Percentiles rank a stretch among this genome's conserved stretches.
Evolutionary conservation across 495 filamentous ascomycete species (phyloP).

Genomic region (Xylaria castorea): DNA sequence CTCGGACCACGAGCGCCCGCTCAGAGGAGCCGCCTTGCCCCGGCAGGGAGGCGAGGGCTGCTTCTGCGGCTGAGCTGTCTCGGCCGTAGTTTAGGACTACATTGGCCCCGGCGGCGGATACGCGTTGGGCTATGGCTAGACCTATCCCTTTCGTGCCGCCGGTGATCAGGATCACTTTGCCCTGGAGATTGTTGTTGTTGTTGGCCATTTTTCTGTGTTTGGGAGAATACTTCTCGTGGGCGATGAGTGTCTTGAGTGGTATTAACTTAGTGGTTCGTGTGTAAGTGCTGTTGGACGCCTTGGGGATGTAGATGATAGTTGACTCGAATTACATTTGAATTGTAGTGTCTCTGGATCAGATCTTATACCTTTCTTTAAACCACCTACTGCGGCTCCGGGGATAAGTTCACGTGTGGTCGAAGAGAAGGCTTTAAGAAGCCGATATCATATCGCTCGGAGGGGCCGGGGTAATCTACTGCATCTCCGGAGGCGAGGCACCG

Average conservation of each 20-base stretch:
- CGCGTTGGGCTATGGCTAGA: constrained; percentile 58
- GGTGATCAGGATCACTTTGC: constrained; percentile 69
- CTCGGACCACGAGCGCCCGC: constrained; percentile 63
- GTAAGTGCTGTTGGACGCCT: background rate
- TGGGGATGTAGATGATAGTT: background rate
- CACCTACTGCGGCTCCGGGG: background rate
- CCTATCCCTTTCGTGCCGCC: constrained; percentile 73
- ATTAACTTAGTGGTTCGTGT: background rate
- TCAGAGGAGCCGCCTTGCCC: constrained; percentile 53
- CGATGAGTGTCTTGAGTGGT: too few relatives aligned
- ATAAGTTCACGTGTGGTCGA: background rate
- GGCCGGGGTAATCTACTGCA: background rate
- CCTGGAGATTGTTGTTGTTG: constrained; percentile 50
- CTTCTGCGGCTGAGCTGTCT: constrained; percentile 57
- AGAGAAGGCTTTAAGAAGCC: background rate
- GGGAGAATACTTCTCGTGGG: background rate
- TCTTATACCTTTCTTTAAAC: background rate
- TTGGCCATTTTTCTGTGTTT: constrained; percentile 3
- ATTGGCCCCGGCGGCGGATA: constrained; percentile 62
- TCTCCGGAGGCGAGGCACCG: constrained; percentile 5
- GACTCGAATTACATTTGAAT: background rate
- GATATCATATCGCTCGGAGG: background rate
- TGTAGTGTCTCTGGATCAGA: background rate
- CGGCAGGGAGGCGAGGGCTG: constrained; percentile 47
- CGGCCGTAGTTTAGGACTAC: constrained; percentile 68